Evolutionary conservation across 2,329 filamentous ascomycete genomes (phyloP), one percentile per base, ranked within the genome.

Genomic region (Epicoccum sorghinum): DNA sequence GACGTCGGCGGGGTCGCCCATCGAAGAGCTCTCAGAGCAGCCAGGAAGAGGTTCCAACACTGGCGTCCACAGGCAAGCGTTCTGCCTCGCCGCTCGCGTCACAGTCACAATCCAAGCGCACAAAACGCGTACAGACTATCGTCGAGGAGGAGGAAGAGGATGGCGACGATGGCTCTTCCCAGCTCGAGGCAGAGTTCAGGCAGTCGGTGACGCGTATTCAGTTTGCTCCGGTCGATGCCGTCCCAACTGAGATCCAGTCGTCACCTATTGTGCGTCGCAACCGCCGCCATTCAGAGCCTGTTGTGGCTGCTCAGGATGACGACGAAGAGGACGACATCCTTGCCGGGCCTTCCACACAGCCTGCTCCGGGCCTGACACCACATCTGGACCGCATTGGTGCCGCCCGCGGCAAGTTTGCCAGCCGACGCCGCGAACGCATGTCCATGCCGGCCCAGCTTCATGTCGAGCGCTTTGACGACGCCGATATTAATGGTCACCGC

Each of bases 251-350:
- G 14, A 52, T 61, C 10, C 59, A 55, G 33, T 44, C 35, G 22
- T 56, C 58, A 40, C 51, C 61, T 9, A 59, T 57, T 27, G 59
- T 61, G 42, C 67, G 65, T 42, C 60, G 59, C 37, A 53, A 41
- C 29, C 71, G 72, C 48, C 72, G 73, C 42, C 62, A 70, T 57
- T 75, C 73, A 13, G 72, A 74, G 58, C 72, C 73, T 18, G 62
- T 63, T 9, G 65, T 9, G 45, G 62, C 37, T 57, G 52, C 25
- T 50, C 62, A 66, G 5, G 63, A 61, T 4, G 57, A 60, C 0
- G 64, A 61, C 4, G 57, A 60, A 0, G 56, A 64, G 10, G 58
- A 63, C 18, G 65, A 63, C 32, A 53, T 64, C 25, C 52, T 66
- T 23, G 53, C 55, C 37, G 57, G 48, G 41, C 59, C 59, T 33